Evolutionary conservation across 441 rosid genomes (phyloP).

Genomic region (Daphne laureola): DNA sequence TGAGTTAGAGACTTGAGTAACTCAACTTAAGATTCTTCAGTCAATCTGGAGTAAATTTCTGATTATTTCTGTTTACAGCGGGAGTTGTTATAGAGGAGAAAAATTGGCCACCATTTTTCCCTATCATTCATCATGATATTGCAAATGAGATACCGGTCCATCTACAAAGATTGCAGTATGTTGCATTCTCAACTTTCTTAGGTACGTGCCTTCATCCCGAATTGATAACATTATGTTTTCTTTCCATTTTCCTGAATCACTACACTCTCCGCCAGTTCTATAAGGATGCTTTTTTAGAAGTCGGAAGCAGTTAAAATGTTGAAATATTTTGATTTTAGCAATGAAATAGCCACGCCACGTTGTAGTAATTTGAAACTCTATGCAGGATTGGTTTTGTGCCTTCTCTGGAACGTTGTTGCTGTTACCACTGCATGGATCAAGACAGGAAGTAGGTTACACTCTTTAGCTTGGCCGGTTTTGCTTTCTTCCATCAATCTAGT

Average conservation of each 20-base stretch:
- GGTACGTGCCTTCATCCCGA: constrained; percentile 30
- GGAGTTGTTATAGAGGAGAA: constrained; percentile 79
- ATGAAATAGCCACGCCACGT: neutral
- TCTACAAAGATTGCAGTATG: constrained; percentile 78
- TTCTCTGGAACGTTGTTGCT: constrained; percentile 78
- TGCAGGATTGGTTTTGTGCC: constrained; percentile 74
- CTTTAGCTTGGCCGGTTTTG: constrained; percentile 1
- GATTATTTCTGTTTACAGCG: constrained; percentile 40
- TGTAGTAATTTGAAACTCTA: constrained; percentile 3
- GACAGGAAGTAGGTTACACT: constrained; percentile 55
- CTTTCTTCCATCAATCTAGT: neutral
- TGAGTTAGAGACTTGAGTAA: neutral
- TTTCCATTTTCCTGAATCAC: neutral
- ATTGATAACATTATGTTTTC: constrained; percentile 8
- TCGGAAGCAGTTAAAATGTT: too few species aligned
- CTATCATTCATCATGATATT: constrained; percentile 89
- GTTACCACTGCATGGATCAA: constrained; percentile 84
- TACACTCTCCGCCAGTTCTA: too few species aligned
- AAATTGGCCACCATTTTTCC: constrained; percentile 93
- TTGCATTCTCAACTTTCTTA: constrained; percentile 67
- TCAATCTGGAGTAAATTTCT: constrained; percentile 2
- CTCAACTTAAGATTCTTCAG: too few species aligned
- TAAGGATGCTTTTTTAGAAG: too few species aligned
- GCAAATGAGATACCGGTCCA: constrained; percentile 81
- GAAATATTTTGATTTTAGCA: too few species aligned